Evolutionary conservation across 2,329 filamentous ascomycete species (phyloP).

Genomic region (Colletotrichum neosansevieriae): DNA sequence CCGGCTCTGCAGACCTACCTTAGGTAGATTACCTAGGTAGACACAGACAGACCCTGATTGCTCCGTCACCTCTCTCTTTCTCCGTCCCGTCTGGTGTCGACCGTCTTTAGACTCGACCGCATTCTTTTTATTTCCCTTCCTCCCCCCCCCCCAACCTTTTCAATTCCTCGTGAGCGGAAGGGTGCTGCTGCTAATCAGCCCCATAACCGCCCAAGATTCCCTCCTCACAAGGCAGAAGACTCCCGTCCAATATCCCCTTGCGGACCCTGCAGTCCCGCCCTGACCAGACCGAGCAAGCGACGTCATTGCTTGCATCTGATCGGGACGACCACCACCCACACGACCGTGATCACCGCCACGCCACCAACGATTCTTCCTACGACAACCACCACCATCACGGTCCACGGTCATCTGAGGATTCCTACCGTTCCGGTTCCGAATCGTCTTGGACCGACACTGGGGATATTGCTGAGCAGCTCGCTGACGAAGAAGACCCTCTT

Average conservation of each 20-base stretch:
- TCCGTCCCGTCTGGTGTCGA: conserved; percentile 19
- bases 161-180: conserved; percentile 59
- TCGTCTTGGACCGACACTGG: conserved; percentile 94
- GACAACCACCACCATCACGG: conserved; percentile 60
- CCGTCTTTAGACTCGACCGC: conserved; percentile 46
- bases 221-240: conserved; percentile 74
- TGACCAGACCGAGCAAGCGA: conserved; percentile 54
- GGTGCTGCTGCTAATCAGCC: conserved; percentile 85
- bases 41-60: conserved; percentile 27
- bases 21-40: too few relatives aligned
- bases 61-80: conserved; percentile 23
- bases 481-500: conserved; percentile 86
- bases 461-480: conserved; percentile 92
- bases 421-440: conserved; percentile 72
- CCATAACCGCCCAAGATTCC: conserved; percentile 86
- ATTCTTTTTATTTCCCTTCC: conserved; percentile 47
- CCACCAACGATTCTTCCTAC: conserved; percentile 53
- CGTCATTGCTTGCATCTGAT: conserved; percentile 58
- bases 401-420: conserved; percentile 62
- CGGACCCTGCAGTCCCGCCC: conserved; percentile 71
- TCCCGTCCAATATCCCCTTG: conserved; percentile 88
- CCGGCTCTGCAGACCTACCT: background rate
- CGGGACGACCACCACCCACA: conserved; percentile 52
- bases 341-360: conserved; percentile 54
- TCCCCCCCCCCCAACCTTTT: conserved; percentile 45